Conservation (phyloP, 352 stramenopile genomes). For the Pythium insidiosum region DNA sequence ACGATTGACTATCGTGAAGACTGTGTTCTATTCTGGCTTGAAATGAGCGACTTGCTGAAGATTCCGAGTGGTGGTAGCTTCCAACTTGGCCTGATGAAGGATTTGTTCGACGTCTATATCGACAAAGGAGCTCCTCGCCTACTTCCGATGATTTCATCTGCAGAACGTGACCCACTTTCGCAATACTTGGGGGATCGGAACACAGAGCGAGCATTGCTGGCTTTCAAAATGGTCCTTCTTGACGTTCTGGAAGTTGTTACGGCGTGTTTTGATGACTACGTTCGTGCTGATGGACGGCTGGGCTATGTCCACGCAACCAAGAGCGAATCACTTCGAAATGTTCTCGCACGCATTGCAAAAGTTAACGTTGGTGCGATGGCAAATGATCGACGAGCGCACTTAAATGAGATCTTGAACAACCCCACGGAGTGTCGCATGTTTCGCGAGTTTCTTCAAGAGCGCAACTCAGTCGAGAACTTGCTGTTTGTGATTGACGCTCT, state of each 20-base stretch:
- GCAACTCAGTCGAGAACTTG: slow-evolving; percentile 51
- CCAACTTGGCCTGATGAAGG: slow-evolving; percentile 47
- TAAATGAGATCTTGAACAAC: slow-evolving; percentile 45
- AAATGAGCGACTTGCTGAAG: slow-evolving; percentile 59
- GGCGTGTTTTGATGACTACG: slow-evolving; percentile 46
- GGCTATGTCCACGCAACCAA: slow-evolving; percentile 30
- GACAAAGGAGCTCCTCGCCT: slow-evolving; percentile 24
- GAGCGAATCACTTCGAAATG: slow-evolving; percentile 39
- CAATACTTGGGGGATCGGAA: slow-evolving; percentile 40
- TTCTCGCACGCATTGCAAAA: slow-evolving; percentile 38
- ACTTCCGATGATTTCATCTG: slow-evolving; percentile 41
- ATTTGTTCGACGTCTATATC: slow-evolving; percentile 52
- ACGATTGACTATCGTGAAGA: slow-evolving; percentile 44
- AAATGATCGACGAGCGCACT: slow-evolving; percentile 32
- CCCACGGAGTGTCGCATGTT: slow-evolving; percentile 43
- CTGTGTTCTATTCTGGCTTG: slow-evolving; percentile 63
- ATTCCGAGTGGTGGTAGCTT: slow-evolving; percentile 43
- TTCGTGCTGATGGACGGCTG: slow-evolving; percentile 25
- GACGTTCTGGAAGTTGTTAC: slow-evolving; percentile 52
- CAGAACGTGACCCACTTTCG: slow-evolving; percentile 32
- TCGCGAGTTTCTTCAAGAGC: slow-evolving; percentile 40
- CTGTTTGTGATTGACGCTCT: slow-evolving; percentile 64
- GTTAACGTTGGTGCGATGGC: slow-evolving; percentile 16
- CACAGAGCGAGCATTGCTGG: slow-evolving; percentile 27
- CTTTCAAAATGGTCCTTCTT: slow-evolving; percentile 57